Percentiles rank a stretch among this genome's conserved stretches.
These are phyloP conservation scores for Castanea crenata DNA, from an alignment of 306 rosid genomes.

Conservation along the genomic window DNA sequence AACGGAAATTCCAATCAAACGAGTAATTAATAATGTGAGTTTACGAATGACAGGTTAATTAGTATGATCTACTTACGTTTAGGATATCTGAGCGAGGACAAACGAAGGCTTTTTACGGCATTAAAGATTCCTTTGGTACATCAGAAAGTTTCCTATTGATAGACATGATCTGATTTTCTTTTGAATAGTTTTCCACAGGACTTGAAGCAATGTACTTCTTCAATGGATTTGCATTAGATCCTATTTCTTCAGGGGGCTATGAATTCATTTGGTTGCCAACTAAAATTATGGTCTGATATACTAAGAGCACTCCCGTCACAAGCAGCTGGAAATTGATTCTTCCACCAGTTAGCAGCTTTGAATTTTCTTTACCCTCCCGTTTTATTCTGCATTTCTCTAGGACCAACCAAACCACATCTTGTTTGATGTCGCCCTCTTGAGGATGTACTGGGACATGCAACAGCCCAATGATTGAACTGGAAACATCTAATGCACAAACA, in stretches of 20 bases:
- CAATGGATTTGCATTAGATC: slow-evolving; percentile 28
- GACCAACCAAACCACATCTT: slow-evolving; percentile 23
- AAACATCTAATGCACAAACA: slow-evolving; percentile 61
- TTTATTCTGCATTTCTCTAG: slow-evolving; percentile 21
- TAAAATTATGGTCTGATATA: slow-evolving; percentile 29
- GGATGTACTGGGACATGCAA: slow-evolving; percentile 51
- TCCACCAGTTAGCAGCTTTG: slow-evolving; percentile 25
- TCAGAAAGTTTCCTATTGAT: slow-evolving; percentile 30
- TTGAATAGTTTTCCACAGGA: slow-evolving; percentile 34
- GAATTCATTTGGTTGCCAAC: slow-evolving; percentile 31
- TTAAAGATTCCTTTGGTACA: slow-evolving; percentile 52
- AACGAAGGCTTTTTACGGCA: slow-evolving; percentile 58
- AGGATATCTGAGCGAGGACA: slow-evolving; percentile 79
- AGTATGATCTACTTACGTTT: slow-evolving; percentile 58
- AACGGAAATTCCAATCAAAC: neutral
- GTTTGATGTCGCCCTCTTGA: slow-evolving; percentile 33
- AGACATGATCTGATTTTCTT: slow-evolving; percentile 39
- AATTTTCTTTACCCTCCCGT: slow-evolving; percentile 30
- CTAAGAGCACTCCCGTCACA: slow-evolving; percentile 25
- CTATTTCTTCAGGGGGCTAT: slow-evolving; percentile 16
- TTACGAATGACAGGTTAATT: slow-evolving; percentile 2
- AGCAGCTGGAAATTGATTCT: slow-evolving; percentile 24
- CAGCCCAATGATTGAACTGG: slow-evolving; percentile 61
- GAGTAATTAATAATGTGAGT: slow-evolving; percentile 4
- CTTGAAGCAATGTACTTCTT: slow-evolving; percentile 32